Percentiles rank a stretch among this genome's conserved stretches.
phyloP scores from a whole-genome alignment of 2,329 filamentous ascomycete species.

The Exophiala sideris region DNA sequence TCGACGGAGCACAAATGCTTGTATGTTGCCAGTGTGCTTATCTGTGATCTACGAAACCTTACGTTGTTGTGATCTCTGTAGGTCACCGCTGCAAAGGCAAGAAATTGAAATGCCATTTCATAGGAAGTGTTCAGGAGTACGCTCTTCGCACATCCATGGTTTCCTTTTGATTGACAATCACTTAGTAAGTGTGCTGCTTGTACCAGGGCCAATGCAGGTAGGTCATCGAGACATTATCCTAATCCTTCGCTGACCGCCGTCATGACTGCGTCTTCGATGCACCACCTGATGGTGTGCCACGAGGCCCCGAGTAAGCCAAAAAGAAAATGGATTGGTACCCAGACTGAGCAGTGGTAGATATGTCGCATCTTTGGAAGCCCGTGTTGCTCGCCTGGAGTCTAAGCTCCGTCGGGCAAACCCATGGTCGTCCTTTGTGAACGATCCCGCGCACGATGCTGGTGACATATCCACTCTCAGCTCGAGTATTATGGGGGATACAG shows the following conservation, averaged over 20 bases:
- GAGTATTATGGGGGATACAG: background rate
- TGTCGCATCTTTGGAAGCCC: constrained; percentile 21
- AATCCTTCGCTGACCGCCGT: background rate
- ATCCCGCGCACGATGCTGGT: background rate
- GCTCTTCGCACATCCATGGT: background rate
- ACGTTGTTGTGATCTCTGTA: background rate
- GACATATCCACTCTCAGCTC: background rate
- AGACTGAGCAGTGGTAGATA: constrained; percentile 13
- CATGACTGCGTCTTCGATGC: constrained; percentile 23
- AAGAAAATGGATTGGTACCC: background rate
- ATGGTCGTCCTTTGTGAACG: background rate
- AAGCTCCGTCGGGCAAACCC: constrained; percentile 8
- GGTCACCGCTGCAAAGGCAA: constrained; percentile 2
- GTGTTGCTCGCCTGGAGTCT: constrained; percentile 18
- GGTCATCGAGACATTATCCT: background rate
- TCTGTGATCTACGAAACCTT: too few species aligned
- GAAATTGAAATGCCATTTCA: background rate
- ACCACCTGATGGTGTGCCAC: constrained; percentile 20
- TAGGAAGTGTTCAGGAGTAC: background rate
- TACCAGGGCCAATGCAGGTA: constrained; percentile 18
- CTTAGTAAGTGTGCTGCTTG: constrained; percentile 19
- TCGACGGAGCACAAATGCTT: too few species aligned
- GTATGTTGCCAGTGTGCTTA: too few species aligned
- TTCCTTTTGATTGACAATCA: background rate
- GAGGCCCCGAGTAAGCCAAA: constrained; percentile 16